Evolutionary conservation across 257 asterid genomes (phyloP), one percentile per base, ranked within the genome.

Genomic region (Pogostemon cablin): DNA sequence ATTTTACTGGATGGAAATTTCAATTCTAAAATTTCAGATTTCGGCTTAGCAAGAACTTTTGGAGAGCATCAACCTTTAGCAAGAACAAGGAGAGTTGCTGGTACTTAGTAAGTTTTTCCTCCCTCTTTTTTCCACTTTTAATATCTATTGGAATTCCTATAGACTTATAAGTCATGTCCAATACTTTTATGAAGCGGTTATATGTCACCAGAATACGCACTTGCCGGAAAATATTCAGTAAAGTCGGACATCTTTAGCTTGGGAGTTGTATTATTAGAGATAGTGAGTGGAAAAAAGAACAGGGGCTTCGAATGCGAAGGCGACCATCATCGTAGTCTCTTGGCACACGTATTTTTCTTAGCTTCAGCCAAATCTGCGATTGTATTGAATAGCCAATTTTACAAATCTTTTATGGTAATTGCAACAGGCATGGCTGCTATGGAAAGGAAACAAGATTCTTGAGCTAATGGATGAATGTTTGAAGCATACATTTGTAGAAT

Each of bases 151-250:
- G 4, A 10, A 4, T 7, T 25, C n/a, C 1, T 4, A 0, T 2
- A 3, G 11, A n/a, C 48, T 48, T 25, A 54, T 15, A 35, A 4
- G 3, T 15, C 6, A 2, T 12, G 4, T 55, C 2, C 0, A 40
- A 38, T 59, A 12, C 1, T 41, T 72, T 61, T 25, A 38, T 78
- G 68, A 79, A 85, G 90, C 64, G 88, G 87, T 1, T 85, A 85
- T 53, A 84, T 84, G 84, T 71, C 89, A 50, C 89, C 85, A 2
- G 85, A 81, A 68, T 84, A 85, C 6, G 82, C 89, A 0, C 47
- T 84, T 55, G 81, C 78, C 12, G 88, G 88, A 3, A 77, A 77
- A 25, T 81, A 54, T 46, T 84, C 83, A 4, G 75, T 56, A 9
- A 84, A 81, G 52, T 84, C 85, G 0, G 85, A 84, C 62, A 42